Base-by-base conservation (phyloP, 1,284 basidiomycete genomes). In the Trichosporon asahii region DNA sequence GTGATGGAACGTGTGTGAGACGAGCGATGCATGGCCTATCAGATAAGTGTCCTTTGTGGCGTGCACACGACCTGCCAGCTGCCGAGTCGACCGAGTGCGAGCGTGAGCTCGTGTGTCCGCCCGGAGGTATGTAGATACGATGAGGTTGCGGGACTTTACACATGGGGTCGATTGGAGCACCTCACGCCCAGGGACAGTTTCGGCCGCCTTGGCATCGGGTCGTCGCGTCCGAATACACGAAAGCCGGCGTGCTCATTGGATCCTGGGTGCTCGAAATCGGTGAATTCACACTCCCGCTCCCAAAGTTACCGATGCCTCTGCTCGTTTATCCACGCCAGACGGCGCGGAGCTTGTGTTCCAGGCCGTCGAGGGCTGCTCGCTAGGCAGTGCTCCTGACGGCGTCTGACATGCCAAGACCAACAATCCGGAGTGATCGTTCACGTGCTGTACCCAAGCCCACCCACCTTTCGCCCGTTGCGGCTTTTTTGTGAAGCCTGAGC, bases 1-100 rank as follows among this genome's bases (percentile, higher is more conserved):
- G 0, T 81, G 46, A 49, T 23, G 21, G 21, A 53, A 53, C 49
- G 49, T 53, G 49, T 53, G 49, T 25, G 67, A n/a, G n/a, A n/a
- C 21, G n/a, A 23, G 18, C 8, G 25, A 53, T 53, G 49, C 49
- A 53, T 53, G 21, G 21, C 49, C 49, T 53, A 53, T 53, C 49
- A 53, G 49, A 53, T 53, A 53, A 53, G 21, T 25, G 44, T 21
- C n/a, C 1, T 3, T n/a, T 18, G 49, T 25, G 49, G 49, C 49
- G 21, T 21, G n/a, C 23, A 18, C 35, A 3, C 35, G 14, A 37
- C 49, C 49, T 53, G 18, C 49, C 49, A 37, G 21, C 49, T 53
- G 18, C 49, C 49, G 49, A 53, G 21, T 21, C 49, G 49, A 53
- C 49, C 49, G 49, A 18, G 49, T 53, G 49, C 49, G 49, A 53